These are phyloP conservation scores for Hemileccinum rubropunctum DNA, from an alignment of 768 basidiomycete species.

Conservation along the genomic window DNA sequence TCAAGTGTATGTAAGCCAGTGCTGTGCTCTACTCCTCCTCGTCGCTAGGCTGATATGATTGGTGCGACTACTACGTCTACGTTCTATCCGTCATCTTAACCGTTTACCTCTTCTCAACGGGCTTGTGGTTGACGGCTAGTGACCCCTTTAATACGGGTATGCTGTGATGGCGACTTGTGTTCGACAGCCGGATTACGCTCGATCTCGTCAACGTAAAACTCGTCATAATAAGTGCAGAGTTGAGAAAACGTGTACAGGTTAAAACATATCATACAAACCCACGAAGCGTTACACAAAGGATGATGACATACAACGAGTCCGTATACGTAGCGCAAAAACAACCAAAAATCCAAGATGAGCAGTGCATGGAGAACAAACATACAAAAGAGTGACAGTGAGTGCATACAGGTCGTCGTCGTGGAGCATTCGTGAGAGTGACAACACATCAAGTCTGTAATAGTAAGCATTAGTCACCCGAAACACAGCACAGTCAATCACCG, in stretches of 20 bases:
- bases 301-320: neutral
- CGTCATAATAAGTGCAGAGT: too few species aligned
- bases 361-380: neutral
- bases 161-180: too few species aligned
- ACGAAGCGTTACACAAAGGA: neutral
- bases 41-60: neutral
- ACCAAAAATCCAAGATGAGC: neutral
- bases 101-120: too few species aligned
- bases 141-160: too few species aligned
- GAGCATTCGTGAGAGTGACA: constrained; percentile 1
- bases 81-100: too few species aligned
- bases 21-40: constrained; percentile 5
- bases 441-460: constrained; percentile 7
- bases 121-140: too few species aligned
- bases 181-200: too few species aligned
- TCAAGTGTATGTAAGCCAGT: constrained; percentile 29
- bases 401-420: neutral
- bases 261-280: neutral
- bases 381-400: neutral
- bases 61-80: neutral
- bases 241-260: too few species aligned
- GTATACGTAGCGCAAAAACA: neutral
- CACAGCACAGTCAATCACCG: neutral
- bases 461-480: constrained; percentile 4
- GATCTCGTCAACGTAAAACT: too few species aligned